Evolutionary conservation across 345 rosid species (phyloP), one percentile per base, ranked within the genome.

Genomic region (Populus alba): DNA sequence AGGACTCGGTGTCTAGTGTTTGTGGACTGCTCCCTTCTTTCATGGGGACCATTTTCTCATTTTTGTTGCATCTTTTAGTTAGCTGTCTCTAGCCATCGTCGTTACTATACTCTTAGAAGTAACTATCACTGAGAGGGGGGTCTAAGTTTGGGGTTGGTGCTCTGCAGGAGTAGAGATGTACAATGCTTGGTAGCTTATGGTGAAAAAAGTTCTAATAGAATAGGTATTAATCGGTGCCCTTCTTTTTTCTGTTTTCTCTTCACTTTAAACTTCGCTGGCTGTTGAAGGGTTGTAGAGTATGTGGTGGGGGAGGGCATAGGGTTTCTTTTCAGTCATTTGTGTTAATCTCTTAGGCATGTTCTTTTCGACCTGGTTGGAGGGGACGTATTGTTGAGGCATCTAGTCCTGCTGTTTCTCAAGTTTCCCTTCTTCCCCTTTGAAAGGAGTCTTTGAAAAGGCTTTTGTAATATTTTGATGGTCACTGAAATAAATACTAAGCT

Each of bases 271-370:
- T 68, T 75, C 70, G 61, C 81, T 62, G 78, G 82, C 66, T 23
- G 75, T 63, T 65, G 76, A 31, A 80, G 86, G 89, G 81, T 71
- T 83, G 81, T 73, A 76, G 83, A 80, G 78, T 83, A 77, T 84
- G 82, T 75, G 74, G 68, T 78, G 43, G 79, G 85, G 85, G 80
- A 79, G 45, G 76, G 53, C 74, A 41, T 68, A 63, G 82, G 71
- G 61, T 72, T 79, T 74, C 63, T 5, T 63, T 77, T 49, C 41
- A 38, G 79, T 57, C 43, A 23, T 67, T 43, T 49, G 66, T 65
- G 71, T 66, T 38, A 9, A 35, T 73, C 62, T 79, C 80, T 77
- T 77, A 63, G 83, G 81, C 88, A 81, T 76, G 81, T 81, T 83
- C 84, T 78, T 81, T 73, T 68, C 78, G 57, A 82, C 83, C 85